These are phyloP conservation scores for Leptographium flavum DNA, from an alignment of 2,329 filamentous ascomycete genomes.

Conservation along the genomic window DNA sequence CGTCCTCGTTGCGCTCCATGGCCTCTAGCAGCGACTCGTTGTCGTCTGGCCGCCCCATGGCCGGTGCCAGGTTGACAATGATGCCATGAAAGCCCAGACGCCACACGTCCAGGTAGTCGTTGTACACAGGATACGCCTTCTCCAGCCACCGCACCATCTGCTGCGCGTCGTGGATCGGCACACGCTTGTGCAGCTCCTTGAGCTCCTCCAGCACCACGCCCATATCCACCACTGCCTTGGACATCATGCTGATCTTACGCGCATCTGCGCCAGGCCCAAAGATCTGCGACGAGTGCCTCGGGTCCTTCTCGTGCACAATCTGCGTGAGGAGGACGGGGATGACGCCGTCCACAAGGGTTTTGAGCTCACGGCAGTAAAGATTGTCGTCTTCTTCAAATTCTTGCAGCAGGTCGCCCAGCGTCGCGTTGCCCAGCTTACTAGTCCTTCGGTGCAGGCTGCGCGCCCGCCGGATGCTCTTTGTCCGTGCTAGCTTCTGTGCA, in stretches of 20 bases:
- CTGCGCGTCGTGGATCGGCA: constrained; percentile 59
- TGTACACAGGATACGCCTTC: constrained; percentile 62
- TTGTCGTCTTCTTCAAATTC: constrained; percentile 74
- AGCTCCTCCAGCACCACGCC: constrained; percentile 78
- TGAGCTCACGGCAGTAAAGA: constrained; percentile 80
- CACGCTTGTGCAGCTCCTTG: constrained; percentile 63
- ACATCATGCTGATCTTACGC: constrained; percentile 46
- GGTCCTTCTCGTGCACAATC: constrained; percentile 56
- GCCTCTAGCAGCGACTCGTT: constrained; percentile 45
- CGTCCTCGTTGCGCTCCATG: constrained; percentile 46
- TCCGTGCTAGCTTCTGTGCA: constrained; percentile 38
- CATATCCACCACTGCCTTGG: constrained; percentile 87
- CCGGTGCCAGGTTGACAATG: constrained; percentile 78
- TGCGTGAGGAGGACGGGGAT: constrained; percentile 83
- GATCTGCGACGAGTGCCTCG: constrained; percentile 46
- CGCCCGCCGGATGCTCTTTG: constrained; percentile 58
- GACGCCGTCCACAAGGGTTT: constrained; percentile 86
- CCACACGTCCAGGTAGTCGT: constrained; percentile 79
- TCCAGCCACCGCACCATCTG: constrained; percentile 71
- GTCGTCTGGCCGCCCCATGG: constrained; percentile 36
- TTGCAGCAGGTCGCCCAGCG: constrained; percentile 59
- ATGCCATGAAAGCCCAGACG: constrained; percentile 88
- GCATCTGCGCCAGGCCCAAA: constrained; percentile 44
- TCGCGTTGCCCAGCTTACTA: constrained; percentile 51
- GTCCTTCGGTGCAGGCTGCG: constrained; percentile 65